Percentiles rank a stretch among this genome's conserved stretches.
Conservation (phyloP, 257 asterid species). For the Cruciata laevipes region DNA sequence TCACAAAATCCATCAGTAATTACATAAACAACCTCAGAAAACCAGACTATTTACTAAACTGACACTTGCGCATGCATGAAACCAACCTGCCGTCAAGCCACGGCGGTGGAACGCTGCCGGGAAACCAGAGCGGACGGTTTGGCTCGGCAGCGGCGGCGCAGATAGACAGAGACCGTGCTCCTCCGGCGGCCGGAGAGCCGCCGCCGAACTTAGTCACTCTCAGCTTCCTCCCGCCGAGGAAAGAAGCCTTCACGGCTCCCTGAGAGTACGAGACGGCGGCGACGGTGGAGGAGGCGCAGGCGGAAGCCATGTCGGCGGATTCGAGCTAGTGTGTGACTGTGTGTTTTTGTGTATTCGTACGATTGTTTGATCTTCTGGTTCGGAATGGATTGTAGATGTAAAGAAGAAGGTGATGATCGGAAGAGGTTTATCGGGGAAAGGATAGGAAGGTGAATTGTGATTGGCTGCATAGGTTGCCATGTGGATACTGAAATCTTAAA, state of each 20-base stretch:
- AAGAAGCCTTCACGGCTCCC: slow-evolving; percentile 61
- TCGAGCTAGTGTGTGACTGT: background rate
- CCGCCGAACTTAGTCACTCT: slow-evolving; percentile 38
- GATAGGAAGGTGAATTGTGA: slow-evolving; percentile 59
- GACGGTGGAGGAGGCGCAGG: slow-evolving; percentile 86
- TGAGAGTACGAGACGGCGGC: slow-evolving; percentile 77
- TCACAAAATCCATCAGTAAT: background rate
- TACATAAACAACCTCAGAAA: background rate
- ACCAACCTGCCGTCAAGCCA: slow-evolving; percentile 96
- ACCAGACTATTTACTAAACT: background rate
- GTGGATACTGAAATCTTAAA: slow-evolving; percentile 64
- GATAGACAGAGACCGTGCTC: slow-evolving; percentile 37
- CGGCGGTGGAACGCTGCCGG: slow-evolving; percentile 92
- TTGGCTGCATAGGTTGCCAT: slow-evolving; percentile 72
- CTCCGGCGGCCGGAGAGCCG: slow-evolving; percentile 26
- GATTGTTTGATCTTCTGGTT: slow-evolving; percentile 12
- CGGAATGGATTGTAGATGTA: slow-evolving; percentile 23
- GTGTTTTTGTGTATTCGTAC: background rate
- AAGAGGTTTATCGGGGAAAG: slow-evolving; percentile 51
- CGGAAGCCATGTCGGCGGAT: slow-evolving; percentile 58
- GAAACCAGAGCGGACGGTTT: slow-evolving; percentile 93
- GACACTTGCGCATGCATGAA: background rate
- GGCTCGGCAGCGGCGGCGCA: slow-evolving; percentile 80
- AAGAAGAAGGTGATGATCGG: background rate
- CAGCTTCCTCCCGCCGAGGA: slow-evolving; percentile 69